A percentile compares a stretch with the other conserved stretches of the same genome.
Conservation (phyloP, 2,329 filamentous ascomycete genomes). For the Penicillium janthinellum region DNA sequence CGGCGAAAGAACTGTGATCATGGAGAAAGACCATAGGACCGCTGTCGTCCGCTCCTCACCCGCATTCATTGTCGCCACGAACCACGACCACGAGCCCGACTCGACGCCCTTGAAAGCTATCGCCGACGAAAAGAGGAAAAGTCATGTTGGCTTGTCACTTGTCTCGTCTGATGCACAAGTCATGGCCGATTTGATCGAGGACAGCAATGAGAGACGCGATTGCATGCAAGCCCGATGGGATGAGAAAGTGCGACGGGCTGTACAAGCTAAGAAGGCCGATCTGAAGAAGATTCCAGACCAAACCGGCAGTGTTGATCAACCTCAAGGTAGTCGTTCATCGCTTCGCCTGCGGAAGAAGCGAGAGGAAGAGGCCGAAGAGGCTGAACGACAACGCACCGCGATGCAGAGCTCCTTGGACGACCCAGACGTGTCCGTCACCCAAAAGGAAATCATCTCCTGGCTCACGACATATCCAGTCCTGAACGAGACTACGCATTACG, state of each 20-base stretch:
- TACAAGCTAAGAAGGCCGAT: constrained; percentile 5
- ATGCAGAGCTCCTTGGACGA: constrained; percentile 7
- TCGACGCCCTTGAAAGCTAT: constrained; percentile 21
- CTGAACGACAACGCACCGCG: neutral
- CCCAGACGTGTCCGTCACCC: constrained; percentile 29
- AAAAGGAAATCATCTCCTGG: constrained; percentile 50
- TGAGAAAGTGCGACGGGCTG: constrained; percentile 25
- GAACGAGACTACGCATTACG: constrained; percentile 62
- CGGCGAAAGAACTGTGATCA: constrained; percentile 48
- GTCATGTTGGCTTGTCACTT: constrained; percentile 22
- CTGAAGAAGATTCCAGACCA: constrained; percentile 1
- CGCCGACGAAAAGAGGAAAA: constrained; percentile 20
- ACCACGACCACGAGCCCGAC: constrained; percentile 51
- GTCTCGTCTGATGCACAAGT: constrained; percentile 17
- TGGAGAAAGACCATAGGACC: constrained; percentile 59
- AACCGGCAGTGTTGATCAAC: constrained; percentile 9
- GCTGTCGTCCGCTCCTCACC: constrained; percentile 50
- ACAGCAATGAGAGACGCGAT: constrained; percentile 37
- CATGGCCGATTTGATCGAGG: constrained; percentile 34
- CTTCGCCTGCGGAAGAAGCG: constrained; percentile 11
- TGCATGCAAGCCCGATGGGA: constrained; percentile 47
- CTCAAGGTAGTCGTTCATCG: constrained; percentile 23
- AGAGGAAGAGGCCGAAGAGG: constrained; percentile 9
- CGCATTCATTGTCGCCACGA: constrained; percentile 59
- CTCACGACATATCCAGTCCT: constrained; percentile 55